Percentiles rank a stretch among this genome's conserved stretches.
Conservation (phyloP, 2,329 filamentous ascomycete species). For the Sclerotinia trifoliorum region DNA sequence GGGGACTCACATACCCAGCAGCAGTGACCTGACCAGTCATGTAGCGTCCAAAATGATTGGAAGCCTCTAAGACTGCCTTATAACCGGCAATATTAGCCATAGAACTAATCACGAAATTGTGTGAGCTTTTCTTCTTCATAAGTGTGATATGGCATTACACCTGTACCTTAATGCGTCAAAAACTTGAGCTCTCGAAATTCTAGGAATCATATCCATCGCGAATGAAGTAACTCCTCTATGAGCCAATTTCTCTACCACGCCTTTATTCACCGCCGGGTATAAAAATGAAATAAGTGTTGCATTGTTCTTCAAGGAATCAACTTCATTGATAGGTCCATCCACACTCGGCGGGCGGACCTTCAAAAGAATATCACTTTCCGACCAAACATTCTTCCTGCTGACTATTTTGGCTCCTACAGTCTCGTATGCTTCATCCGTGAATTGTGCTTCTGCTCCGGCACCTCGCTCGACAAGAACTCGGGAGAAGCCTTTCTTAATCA, state of each 20-base stretch:
- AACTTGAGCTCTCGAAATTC: conserved; percentile 83
- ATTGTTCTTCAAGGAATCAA: conserved; percentile 64
- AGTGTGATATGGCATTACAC: not conserved
- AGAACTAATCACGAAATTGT: conserved; percentile 52
- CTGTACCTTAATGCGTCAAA: conserved; percentile 70
- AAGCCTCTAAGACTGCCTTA: conserved; percentile 86
- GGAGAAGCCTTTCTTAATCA: conserved; percentile 82
- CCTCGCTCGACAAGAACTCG: conserved; percentile 76
- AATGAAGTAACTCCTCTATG: conserved; percentile 71
- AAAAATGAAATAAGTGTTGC: conserved; percentile 80
- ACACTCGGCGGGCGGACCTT: conserved; percentile 76
- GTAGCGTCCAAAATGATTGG: conserved; percentile 85
- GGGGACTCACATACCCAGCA: conserved; percentile 56
- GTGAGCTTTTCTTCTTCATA: conserved; percentile 24
- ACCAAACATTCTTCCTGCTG: conserved; percentile 68
- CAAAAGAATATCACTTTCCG: conserved; percentile 72
- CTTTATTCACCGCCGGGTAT: conserved; percentile 77
- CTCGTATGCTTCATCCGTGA: conserved; percentile 73
- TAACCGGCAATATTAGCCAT: conserved; percentile 96
- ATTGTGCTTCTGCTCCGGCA: conserved; percentile 75
- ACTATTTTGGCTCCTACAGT: conserved; percentile 76
- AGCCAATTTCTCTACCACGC: conserved; percentile 71
- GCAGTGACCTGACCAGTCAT: conserved; percentile 87
- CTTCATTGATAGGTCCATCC: conserved; percentile 59
- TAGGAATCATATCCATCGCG: conserved; percentile 90